Evolutionary conservation across 2,329 filamentous ascomycete genomes (phyloP), one percentile per base, ranked within the genome.

Genomic region (Hymenotorrendiella dingleyae): DNA sequence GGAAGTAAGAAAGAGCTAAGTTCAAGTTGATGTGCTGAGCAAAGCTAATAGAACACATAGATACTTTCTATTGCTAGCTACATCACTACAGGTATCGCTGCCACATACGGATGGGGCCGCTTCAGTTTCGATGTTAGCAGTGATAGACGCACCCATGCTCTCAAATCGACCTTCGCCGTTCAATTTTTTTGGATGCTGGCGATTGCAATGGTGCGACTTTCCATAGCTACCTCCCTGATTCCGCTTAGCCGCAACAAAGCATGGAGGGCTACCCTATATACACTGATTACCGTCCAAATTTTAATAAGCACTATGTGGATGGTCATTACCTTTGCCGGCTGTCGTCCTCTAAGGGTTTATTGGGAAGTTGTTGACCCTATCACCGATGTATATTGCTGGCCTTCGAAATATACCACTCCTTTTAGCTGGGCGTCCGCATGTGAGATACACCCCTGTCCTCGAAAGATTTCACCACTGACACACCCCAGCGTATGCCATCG

Each of bases 361-460:
- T 48, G 46, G 46, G 40, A 43, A 14, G 26, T 36, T n/a, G 12
- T 37, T n/a, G n/a, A n/a, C n/a, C n/a, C n/a, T n/a, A n/a, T n/a
- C n/a, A n/a, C n/a, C 8, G 19, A 20, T 12, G 23, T 42, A 4
- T 19, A 29, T 4, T 48, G 46, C n/a, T 48, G 46, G 46, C 19
- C 22, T 14, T 24, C 29, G 1, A 45, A 43, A 12, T 42, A 37
- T 19, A 43, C 40, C 11, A 11, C 44, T 2, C 33, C 36, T 10
- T 48, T 40, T 41, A 40, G 27, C 20, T 48, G 46, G 42, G 27
- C 30, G 7, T 40, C 46, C 16, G 22, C 42, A 10, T 28, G 46
- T 45, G 27, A 19, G 38, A n/a, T 40, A 19, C 14, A n/a, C 6
- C 22, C n/a, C 6, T 17, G 3, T 16, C 6, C 16, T 8, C 9